Conservation (phyloP, 176 grass and related monocot species). For the Tillandsia fasciculata region DNA sequence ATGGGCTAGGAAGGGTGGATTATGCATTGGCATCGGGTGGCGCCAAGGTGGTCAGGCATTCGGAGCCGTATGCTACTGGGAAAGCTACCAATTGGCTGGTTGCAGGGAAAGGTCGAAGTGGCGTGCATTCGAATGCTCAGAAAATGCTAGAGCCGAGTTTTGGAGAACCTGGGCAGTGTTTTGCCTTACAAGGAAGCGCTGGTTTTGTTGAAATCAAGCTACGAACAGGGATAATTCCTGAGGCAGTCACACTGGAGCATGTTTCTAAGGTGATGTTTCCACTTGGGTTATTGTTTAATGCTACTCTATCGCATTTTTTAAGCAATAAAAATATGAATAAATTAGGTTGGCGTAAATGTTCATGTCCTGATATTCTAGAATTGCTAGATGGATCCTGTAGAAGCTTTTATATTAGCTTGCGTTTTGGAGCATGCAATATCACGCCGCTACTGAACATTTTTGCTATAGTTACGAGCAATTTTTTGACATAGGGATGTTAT, state of each 20-base stretch:
- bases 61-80: conserved; percentile 33
- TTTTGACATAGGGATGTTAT: no score
- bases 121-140: conserved; percentile 24
- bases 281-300: not conserved
- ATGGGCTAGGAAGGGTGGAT: conserved; percentile 88
- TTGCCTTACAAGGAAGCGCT: conserved; percentile 55
- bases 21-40: conserved; percentile 69
- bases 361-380: not conserved
- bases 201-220: conserved; percentile 92
- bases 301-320: not conserved
- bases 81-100: conserved; percentile 16
- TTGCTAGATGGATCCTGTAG: not conserved
- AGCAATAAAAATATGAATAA: not conserved
- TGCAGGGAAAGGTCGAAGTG: conserved; percentile 1
- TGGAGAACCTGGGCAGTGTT: conserved; percentile 91
- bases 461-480: no score
- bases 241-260: conserved; percentile 86
- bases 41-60: conserved; percentile 56
- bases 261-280: conserved; percentile 56
- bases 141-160: conserved; percentile 85
- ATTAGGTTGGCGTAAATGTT: conserved; percentile 2
- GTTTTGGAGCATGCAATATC: not conserved
- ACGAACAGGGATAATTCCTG: conserved; percentile 45
- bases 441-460: no score
- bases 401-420: not conserved